Percentiles rank a stretch among this genome's conserved stretches.
phyloP scores from a whole-genome alignment of 1,284 basidiomycete species.

The Laetiporus sulphureus region DNA sequence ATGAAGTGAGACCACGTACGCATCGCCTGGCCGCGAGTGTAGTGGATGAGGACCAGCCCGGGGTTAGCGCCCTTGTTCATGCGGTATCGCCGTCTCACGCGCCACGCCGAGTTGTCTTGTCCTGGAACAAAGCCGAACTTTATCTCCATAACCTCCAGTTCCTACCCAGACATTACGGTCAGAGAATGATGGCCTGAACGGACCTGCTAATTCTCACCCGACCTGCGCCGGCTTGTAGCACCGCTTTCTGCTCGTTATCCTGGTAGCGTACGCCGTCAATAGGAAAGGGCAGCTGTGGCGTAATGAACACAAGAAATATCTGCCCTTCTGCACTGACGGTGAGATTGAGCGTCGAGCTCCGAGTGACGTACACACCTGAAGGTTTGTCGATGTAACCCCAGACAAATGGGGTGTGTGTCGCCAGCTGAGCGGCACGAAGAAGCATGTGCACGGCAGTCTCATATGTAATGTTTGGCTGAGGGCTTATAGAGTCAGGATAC shows the following conservation, averaged over 20 bases:
- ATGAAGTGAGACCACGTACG: slow-evolving; percentile 36
- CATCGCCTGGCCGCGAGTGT: slow-evolving; percentile 51
- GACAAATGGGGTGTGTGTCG: slow-evolving; percentile 51
- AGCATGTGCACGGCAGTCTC: slow-evolving; percentile 58
- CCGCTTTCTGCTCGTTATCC: slow-evolving; percentile 57
- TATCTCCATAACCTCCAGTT: slow-evolving; percentile 66
- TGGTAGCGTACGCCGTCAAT: slow-evolving; percentile 68
- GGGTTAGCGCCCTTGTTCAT: slow-evolving; percentile 64
- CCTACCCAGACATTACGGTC: slow-evolving; percentile 32
- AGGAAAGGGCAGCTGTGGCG: slow-evolving; percentile 48
- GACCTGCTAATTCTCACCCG: slow-evolving; percentile 37
- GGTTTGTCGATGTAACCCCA: slow-evolving; percentile 75
- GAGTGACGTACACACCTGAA: slow-evolving; percentile 37
- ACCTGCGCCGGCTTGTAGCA: slow-evolving; percentile 38
- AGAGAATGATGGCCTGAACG: neutral
- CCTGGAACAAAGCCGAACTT: slow-evolving; percentile 73
- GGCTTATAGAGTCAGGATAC: slow-evolving; percentile 56
- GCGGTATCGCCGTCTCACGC: slow-evolving; percentile 62
- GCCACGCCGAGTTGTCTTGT: slow-evolving; percentile 50
- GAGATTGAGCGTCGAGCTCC: neutral
- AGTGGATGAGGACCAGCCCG: slow-evolving; percentile 65
- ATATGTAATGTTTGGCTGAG: slow-evolving; percentile 46
- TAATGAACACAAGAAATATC: slow-evolving; percentile 53
- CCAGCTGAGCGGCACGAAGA: slow-evolving; percentile 44
- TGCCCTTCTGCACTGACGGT: slow-evolving; percentile 47